Evolutionary conservation across 306 rosid species (phyloP), one percentile per base, ranked within the genome.

Genomic region (Quercus alba): DNA sequence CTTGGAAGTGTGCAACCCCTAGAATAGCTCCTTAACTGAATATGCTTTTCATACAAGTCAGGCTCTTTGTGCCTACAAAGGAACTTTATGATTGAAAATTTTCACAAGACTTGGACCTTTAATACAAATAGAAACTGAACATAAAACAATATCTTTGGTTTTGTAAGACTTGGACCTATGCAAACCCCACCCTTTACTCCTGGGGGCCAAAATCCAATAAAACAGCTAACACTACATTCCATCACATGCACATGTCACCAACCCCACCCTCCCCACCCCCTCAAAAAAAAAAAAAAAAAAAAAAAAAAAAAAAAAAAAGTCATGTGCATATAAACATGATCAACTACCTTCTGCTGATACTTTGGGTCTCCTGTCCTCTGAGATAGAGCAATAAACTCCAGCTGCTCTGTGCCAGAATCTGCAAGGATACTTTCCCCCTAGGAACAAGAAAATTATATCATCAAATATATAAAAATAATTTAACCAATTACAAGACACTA

Each of bases 391-490:
- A 96, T 96, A 82, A 96, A 96, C 81, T 96, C 99, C 78, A 96
- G 89, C 85, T 96, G 99, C 85, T 96, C 99, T 28, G 99, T 93
- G 75, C 97, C 99, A 67, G 98, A 88, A 89, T 96, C 98, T 70
- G 99, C 99, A 84, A 96, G 79, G 77, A 96, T 83, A 80, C 99
- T 96, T 72, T 86, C 80, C 79, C 99, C 99, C 99, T 96, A 69
- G 59, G 74, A 84, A 90, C 78, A 88, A 71, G 78, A 63, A 66
- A 66, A 71, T 18, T 33, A 31, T 3, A 19, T 18, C 8, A 9
- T 35, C 51, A 67, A 33, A 62, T 26, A 26, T 26, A 30, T 12
- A 62, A 78, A 61, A 20, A 80, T 73, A 64, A 72, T 38, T 63
- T 26, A 33, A 76, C 26, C 20, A 59, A 55, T 76, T 72, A 52